Evolutionary conservation across 495 filamentous ascomycete genomes (phyloP).

Genomic region (Geoglossum glabrum): DNA sequence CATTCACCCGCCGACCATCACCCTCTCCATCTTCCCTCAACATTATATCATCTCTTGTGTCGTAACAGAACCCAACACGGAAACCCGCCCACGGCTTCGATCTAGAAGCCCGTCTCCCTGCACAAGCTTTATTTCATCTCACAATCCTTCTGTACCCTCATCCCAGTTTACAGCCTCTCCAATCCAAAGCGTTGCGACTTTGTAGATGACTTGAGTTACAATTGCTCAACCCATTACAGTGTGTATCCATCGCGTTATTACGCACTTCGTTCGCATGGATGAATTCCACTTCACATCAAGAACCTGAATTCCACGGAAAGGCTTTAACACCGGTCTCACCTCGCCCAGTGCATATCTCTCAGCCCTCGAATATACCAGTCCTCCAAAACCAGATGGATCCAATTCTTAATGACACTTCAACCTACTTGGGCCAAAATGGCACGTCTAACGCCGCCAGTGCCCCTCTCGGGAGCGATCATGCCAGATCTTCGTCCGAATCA

Average conservation of each 20-base stretch:
- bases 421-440: constrained; percentile 16
- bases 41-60: neutral
- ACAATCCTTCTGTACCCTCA: neutral
- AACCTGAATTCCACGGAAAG: constrained; percentile 45
- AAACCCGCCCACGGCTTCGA: neutral
- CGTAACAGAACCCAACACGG: neutral
- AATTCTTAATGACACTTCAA: constrained; percentile 45
- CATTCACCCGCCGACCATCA: neutral
- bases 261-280: constrained; percentile 20
- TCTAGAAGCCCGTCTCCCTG: neutral
- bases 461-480: neutral
- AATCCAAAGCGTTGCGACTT: neutral
- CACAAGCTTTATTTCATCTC: neutral
- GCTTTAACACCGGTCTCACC: constrained; percentile 53
- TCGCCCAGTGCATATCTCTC: constrained; percentile 46
- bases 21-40: neutral
- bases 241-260: neutral
- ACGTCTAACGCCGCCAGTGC: neutral
- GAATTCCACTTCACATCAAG: constrained; percentile 44
- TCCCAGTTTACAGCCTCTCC: neutral
- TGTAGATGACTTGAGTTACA: constrained; percentile 14
- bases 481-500: neutral
- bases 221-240: neutral
- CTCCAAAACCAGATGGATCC: constrained; percentile 57
- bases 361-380: constrained; percentile 49